Percentiles rank a stretch among this genome's conserved stretches.
Conservation (phyloP, 768 basidiomycete species). For the Rossbeevera mucosa region DNA sequence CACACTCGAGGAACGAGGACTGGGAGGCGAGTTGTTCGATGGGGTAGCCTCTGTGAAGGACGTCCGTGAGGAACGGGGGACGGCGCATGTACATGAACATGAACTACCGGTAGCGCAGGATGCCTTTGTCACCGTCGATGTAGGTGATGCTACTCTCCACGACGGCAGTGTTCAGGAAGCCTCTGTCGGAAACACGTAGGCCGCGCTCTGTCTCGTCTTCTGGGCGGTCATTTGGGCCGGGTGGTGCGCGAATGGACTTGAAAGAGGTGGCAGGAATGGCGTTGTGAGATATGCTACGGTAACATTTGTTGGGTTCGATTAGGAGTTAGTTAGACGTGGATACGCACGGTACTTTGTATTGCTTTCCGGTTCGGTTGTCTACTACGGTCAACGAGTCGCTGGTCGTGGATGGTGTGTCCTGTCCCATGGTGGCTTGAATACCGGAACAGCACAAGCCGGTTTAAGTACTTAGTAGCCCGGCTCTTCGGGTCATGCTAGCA, state of each 20-base stretch:
- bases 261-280: conserved; percentile 76
- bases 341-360: conserved; percentile 72
- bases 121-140: conserved; percentile 86
- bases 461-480: neutral
- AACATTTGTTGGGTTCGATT: neutral
- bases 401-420: conserved; percentile 19
- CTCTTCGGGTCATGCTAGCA: neutral
- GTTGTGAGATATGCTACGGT: conserved; percentile 69
- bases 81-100: neutral
- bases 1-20: conserved; percentile 75
- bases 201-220: conserved; percentile 85
- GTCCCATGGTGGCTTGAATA: conserved; percentile 27
- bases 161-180: conserved; percentile 81
- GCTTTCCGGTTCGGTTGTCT: conserved; percentile 84
- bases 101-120: conserved; percentile 68
- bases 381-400: conserved; percentile 52
- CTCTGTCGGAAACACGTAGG: conserved; percentile 72
- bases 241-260: conserved; percentile 64
- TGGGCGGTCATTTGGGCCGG: conserved; percentile 55
- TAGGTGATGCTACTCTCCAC: conserved; percentile 80
- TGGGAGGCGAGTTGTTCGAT: conserved; percentile 85
- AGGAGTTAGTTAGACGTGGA: conserved; percentile 7
- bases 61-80: neutral
- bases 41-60: conserved; percentile 68
- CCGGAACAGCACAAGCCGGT: neutral